Conservation (phyloP, 2,329 filamentous ascomycete genomes). For the Paraphoma sp. region DNA sequence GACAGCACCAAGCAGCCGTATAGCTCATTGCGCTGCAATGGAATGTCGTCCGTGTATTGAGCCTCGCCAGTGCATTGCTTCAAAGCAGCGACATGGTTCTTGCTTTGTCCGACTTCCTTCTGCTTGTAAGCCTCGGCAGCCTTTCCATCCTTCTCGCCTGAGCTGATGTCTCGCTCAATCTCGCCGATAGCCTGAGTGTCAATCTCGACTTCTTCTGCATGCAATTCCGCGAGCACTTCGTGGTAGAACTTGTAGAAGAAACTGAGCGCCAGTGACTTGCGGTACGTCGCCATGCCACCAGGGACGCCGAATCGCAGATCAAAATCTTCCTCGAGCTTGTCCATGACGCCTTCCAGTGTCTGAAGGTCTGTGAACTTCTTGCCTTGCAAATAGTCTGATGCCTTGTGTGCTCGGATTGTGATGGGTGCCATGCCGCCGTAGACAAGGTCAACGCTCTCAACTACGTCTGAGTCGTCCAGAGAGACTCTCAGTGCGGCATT, state of each 20-base stretch:
- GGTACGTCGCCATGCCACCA: constrained; percentile 96
- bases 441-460: constrained; percentile 78
- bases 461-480: constrained; percentile 71
- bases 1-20: constrained; percentile 89
- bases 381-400: constrained; percentile 75
- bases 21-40: constrained; percentile 83
- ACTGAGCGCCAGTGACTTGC: constrained; percentile 85
- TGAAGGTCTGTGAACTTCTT: constrained; percentile 80
- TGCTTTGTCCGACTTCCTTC: constrained; percentile 83
- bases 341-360: constrained; percentile 90
- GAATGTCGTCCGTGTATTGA: constrained; percentile 96
- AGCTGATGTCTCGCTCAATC: constrained; percentile 83
- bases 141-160: constrained; percentile 77
- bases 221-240: constrained; percentile 74
- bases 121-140: constrained; percentile 80
- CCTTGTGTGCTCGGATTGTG: constrained; percentile 83
- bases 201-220: constrained; percentile 57
- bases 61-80: constrained; percentile 95
- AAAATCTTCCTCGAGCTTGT: constrained; percentile 87
- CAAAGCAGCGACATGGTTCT: constrained; percentile 85
- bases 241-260: constrained; percentile 99
- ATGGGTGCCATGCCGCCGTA: constrained; percentile 96
- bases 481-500: constrained; percentile 82
- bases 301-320: constrained; percentile 88
- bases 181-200: constrained; percentile 82